phyloP scores from a whole-genome alignment of 2,329 filamentous ascomycete species.

The Alternaria rosae region DNA sequence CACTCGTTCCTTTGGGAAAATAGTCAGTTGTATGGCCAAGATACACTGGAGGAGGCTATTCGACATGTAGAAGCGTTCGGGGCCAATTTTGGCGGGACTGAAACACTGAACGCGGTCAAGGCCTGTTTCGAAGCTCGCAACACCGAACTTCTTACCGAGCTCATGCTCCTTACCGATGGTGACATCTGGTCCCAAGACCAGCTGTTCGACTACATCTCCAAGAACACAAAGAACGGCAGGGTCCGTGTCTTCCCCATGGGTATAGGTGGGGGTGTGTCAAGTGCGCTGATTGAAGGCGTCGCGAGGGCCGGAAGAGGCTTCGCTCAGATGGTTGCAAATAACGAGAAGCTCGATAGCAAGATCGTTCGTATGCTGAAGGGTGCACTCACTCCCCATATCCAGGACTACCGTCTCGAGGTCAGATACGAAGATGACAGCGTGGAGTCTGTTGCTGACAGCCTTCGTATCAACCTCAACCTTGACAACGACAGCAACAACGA shows the following conservation, averaged over 20 bases:
- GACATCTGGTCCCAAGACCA: slow-evolving; percentile 6
- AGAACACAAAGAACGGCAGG: background rate
- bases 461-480: background rate
- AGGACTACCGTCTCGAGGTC: slow-evolving; percentile 11
- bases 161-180: slow-evolving; percentile 11
- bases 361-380: slow-evolving; percentile 16
- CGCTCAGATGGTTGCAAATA: slow-evolving; percentile 8
- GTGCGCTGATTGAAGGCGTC: slow-evolving; percentile 7
- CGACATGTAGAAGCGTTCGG: slow-evolving; percentile 1
- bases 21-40: background rate
- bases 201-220: background rate
- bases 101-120: background rate
- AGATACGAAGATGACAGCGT: slow-evolving; percentile 12
- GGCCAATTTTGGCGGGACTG: slow-evolving; percentile 4
- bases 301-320: slow-evolving; percentile 11
- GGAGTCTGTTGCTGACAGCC: slow-evolving; percentile 1
- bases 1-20: slow-evolving; percentile 5
- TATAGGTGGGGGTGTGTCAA: slow-evolving; percentile 7
- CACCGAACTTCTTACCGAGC: background rate
- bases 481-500: background rate
- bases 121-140: slow-evolving; percentile 2
- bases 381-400: slow-evolving; percentile 8
- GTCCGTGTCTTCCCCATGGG: slow-evolving; percentile 13
- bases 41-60: background rate
- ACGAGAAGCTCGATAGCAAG: slow-evolving; percentile 11